Conservation (phyloP, 2,329 filamentous ascomycete genomes). For the Kalmusia sp. region DNA sequence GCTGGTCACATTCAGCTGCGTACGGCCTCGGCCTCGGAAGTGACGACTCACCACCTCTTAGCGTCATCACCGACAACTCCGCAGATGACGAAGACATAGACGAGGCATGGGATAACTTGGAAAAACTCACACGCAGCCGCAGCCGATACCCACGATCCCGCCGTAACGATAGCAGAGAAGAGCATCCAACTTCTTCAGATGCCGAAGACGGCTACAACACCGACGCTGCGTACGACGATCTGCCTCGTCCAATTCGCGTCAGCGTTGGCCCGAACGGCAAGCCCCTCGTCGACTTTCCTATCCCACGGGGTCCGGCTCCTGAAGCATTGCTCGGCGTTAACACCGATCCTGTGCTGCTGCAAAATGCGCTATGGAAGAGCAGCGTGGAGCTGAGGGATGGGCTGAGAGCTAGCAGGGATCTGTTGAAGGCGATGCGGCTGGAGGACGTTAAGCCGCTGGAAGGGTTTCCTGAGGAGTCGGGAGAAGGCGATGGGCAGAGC, state of each 20-base stretch:
- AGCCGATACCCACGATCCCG: constrained; percentile 20
- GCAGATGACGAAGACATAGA: constrained; percentile 46
- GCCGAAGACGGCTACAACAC: constrained; percentile 33
- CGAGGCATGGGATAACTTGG: constrained; percentile 43
- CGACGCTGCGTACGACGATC: constrained; percentile 27
- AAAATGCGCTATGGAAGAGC: constrained; percentile 37
- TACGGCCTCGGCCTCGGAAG: constrained; percentile 36
- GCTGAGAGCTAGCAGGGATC: constrained; percentile 34
- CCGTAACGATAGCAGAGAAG: constrained; percentile 27
- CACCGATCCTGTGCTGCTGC: constrained; percentile 24
- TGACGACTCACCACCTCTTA: constrained; percentile 39
- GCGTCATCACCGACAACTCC: constrained; percentile 38
- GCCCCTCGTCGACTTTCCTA: constrained; percentile 42
- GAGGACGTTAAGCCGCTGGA: constrained; percentile 19
- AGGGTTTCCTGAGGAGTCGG: constrained; percentile 14
- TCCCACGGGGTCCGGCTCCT: constrained; percentile 37
- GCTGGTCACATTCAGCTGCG: constrained; percentile 41
- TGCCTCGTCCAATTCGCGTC: constrained; percentile 27
- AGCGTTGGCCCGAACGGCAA: constrained; percentile 39
- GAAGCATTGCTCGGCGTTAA: constrained; percentile 33
- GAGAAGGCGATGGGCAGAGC: neutral
- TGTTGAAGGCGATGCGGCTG: constrained; percentile 41
- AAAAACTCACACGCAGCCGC: constrained; percentile 27
- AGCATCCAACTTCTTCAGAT: constrained; percentile 25
- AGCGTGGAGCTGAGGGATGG: constrained; percentile 41